phyloP scores from a whole-genome alignment of 495 filamentous ascomycete genomes.

The Stereocaulon alpinum region DNA sequence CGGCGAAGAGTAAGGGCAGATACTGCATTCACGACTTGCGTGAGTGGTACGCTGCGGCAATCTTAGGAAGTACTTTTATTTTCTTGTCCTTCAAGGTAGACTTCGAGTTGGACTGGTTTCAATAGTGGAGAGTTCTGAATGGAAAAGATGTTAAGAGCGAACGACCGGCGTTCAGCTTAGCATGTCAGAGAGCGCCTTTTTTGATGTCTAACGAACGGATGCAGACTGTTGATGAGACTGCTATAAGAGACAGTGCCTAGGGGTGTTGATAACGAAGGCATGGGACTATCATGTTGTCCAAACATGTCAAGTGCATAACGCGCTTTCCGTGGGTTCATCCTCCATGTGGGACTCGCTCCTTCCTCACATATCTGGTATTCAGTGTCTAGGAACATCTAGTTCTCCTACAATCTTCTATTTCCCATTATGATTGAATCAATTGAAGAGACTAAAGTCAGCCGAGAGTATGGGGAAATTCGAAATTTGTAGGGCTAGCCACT shows the following conservation, averaged over 20 bases:
- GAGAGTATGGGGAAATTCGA: background rate
- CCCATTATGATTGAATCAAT: background rate
- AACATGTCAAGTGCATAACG: too few relatives aligned
- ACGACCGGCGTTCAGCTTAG: conserved; percentile 10
- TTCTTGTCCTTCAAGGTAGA: background rate
- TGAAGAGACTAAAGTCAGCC: too few relatives aligned
- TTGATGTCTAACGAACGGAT: background rate
- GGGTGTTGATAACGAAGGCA: background rate
- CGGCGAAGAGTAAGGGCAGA: background rate
- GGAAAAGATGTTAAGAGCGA: background rate
- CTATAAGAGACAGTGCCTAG: background rate
- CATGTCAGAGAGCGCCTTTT: background rate
- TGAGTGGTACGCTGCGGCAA: background rate
- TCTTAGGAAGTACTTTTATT: background rate
- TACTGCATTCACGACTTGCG: too few relatives aligned
- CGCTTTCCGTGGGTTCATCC: background rate
- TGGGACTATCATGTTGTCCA: background rate
- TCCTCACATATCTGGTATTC: background rate
- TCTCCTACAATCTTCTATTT: background rate
- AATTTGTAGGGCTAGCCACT: background rate
- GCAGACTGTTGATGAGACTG: background rate
- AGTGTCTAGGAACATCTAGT: background rate
- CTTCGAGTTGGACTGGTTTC: background rate
- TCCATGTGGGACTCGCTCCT: background rate
- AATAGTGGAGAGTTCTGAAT: background rate